Evolutionary conservation across 352 stramenopile species (phyloP), one percentile per base, ranked within the genome.

Genomic region (Phytophthora rubi): DNA sequence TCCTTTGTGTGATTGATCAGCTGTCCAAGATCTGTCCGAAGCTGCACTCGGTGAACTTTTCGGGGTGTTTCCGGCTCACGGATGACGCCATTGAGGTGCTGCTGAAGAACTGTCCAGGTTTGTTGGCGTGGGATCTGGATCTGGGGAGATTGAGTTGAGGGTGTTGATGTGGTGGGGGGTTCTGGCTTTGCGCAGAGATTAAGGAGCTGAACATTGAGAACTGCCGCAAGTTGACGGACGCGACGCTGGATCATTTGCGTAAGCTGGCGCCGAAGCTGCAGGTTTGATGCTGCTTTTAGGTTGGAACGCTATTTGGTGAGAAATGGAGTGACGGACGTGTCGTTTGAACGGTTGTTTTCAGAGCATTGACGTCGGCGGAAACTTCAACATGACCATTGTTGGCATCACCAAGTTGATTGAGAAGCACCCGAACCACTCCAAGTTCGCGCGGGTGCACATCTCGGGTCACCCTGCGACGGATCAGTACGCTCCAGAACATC

Each of bases 161-260:
- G 12, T 30, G 60, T 60, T 55, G 16, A 42, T 53, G 62, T 30
- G 23, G n/a, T 10, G 39, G n/a, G 45, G 13, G 26, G 6, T 49
- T 49, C 6, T 2, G n/a, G 26, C 9, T 45, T 6, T 37, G 47
- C 4, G 13, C 60, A 95, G 89, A 97, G 0, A 86, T 97, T 18
- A 95, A 94, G 74, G 88, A 97, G 6, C 65, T 97, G 53, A 95
- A 95, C 60, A 77, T 97, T 45, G 86, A 95, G 68, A 97, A 97
- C 75, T 97, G 90, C 71, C 90, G 90, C 52, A 97, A 97, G 59
- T 73, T 97, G 53, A 95, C 87, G 47, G 89, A 97, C 57, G 26
- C 68, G 60, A 87, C 88, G 52, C 77, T 97, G 9, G 82, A 92
- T 49, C 80, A 93, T 68, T 42, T 97, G 55, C 85, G 86, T 53